Evolutionary conservation across 352 stramenopile species (phyloP), one percentile per base, ranked within the genome.

Genomic region (Pythium grandisporangium): DNA sequence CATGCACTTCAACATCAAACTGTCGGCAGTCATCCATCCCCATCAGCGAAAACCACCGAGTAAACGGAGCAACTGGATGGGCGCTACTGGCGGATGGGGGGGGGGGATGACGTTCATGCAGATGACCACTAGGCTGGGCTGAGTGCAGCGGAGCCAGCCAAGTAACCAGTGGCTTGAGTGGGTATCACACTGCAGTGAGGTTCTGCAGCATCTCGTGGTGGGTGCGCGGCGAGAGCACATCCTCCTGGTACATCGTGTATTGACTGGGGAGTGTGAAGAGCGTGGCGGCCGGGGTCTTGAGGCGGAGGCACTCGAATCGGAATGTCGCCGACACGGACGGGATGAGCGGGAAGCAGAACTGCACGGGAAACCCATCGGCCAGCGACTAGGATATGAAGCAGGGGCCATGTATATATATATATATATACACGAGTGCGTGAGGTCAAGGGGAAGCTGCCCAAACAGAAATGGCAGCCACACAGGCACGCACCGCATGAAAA

Each of bases 291-390:
- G 65, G 67, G n/a, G 48, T 63, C 50, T 49, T 33, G 2, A 83
- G 54, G 44, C 66, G 48, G 58, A 82, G 69, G 16, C 45, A 27
- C 32, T 71, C 48, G 37, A 82, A 85, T 12, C 66, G 67, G 24
- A 85, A 79, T 0, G 65, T 80, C 10, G 72, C 72, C 2, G 67
- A 74, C 27, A 83, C 51, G 4, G 72, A 83, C 2, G 69, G 69
- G 30, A 83, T 45, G n/a, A 85, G 34, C 4, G 72, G 72, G 25
- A 85, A 77, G 55, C 65, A 72, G 51, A 83, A 85, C 46, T 85
- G 67, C 13, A 85, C 70, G 8, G 72, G 72, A 30, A 83, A 85
- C n/a, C 67, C 72, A 6, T 75, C 58, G 8, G 52, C 62, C 19
- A 69, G 39, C 19, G 57, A 44, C 69, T 85, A 37, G 3, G n/a